phyloP scores from a whole-genome alignment of 768 basidiomycete species.

The Myochromella boudieri region DNA sequence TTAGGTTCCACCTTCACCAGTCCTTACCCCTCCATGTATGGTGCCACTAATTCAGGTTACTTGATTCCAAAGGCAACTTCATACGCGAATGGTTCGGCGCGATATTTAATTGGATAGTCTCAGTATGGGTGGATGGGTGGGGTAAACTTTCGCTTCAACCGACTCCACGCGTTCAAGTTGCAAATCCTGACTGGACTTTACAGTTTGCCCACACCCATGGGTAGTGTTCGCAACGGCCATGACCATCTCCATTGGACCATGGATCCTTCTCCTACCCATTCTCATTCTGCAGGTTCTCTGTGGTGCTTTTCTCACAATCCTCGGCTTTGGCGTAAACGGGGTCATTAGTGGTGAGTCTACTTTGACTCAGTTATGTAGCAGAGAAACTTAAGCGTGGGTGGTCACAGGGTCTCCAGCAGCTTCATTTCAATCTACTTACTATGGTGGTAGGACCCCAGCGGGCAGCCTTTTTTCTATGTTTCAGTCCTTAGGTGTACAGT shows the following conservation, averaged over 20 bases:
- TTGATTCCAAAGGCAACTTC: too few species aligned
- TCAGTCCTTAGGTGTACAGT: slow-evolving; percentile 23
- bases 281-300: slow-evolving; percentile 18
- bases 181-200: too few species aligned
- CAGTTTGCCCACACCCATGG: too few species aligned
- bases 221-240: slow-evolving; percentile 11
- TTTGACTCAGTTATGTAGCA: neutral
- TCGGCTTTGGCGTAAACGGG: slow-evolving; percentile 19
- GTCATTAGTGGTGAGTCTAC: slow-evolving; percentile 21
- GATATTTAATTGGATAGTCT: too few species aligned
- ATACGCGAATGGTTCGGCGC: too few species aligned
- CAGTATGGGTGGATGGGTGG: too few species aligned
- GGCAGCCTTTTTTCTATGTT: slow-evolving; percentile 21
- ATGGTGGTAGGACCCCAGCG: slow-evolving; percentile 24
- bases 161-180: too few species aligned
- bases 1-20: neutral
- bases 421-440: slow-evolving; percentile 21
- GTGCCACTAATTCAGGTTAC: neutral
- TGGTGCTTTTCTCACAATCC: slow-evolving; percentile 11
- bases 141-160: too few species aligned
- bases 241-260: slow-evolving; percentile 21
- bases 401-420: slow-evolving; percentile 24
- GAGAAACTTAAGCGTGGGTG: neutral
- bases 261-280: slow-evolving; percentile 24
- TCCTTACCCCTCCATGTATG: neutral